A percentile compares a stretch with the other conserved stretches of the same genome.
phyloP scores from a whole-genome alignment of 805 yeast genomes.

The Nakazawaea wyomingensis region DNA sequence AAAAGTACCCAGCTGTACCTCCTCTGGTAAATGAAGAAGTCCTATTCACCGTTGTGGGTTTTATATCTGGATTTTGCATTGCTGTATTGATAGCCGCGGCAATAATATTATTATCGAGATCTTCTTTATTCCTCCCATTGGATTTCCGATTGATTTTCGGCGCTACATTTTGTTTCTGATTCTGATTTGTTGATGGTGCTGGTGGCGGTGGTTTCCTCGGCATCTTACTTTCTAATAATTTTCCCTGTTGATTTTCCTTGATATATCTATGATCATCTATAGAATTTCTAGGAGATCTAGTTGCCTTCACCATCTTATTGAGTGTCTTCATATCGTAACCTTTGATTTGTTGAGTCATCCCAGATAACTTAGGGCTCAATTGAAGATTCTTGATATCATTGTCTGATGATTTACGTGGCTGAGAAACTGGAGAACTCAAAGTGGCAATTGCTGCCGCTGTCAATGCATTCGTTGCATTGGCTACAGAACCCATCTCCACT shows the following conservation, averaged over 20 bases:
- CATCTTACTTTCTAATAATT: conserved; percentile 9
- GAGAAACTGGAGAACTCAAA: conserved; percentile 8
- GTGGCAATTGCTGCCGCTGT: conserved; percentile 31
- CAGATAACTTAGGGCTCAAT: conserved; percentile 6
- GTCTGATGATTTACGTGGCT: not conserved
- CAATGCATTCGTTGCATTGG: conserved; percentile 31
- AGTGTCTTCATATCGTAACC: conserved; percentile 10
- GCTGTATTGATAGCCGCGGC: conserved; percentile 31
- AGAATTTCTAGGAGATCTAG: conserved; percentile 8
- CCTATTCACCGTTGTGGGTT: conserved; percentile 7
- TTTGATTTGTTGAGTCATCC: conserved; percentile 8
- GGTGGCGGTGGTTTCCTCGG: conserved; percentile 14
- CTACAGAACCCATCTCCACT: conserved; percentile 24
- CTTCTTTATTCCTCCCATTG: not conserved
- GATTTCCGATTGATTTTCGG: too few relatives aligned
- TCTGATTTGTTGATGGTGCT: not conserved
- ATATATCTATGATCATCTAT: conserved; percentile 15
- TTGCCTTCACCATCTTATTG: conserved; percentile 4
- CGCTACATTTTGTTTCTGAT: too few relatives aligned
- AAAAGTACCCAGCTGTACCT: conserved; percentile 5
- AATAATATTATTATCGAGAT: conserved; percentile 2
- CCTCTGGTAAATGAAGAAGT: conserved; percentile 9
- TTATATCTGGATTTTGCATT: conserved; percentile 13
- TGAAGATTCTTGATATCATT: not conserved
- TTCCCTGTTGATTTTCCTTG: not conserved